Conservation (phyloP, 345 rosid genomes). For the thale cress (Arabidopsis thaliana) region DNA sequence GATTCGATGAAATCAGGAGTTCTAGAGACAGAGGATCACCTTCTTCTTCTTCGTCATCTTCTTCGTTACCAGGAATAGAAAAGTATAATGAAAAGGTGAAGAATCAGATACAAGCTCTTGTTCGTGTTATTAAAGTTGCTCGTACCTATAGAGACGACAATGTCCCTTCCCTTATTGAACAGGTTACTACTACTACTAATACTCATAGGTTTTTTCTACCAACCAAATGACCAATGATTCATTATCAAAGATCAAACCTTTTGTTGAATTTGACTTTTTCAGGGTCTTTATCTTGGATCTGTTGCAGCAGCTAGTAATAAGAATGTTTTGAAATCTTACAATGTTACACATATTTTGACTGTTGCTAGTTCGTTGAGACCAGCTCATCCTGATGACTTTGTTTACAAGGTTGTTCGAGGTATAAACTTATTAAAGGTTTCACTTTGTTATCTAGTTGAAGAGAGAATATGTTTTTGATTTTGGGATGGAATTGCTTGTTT, state of each 20-base stretch:
- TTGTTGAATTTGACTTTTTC: conserved; percentile 25
- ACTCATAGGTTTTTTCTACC: background rate
- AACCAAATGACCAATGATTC: background rate
- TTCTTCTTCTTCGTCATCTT: conserved; percentile 4
- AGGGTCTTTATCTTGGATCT: conserved; percentile 65
- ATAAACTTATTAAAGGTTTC: background rate
- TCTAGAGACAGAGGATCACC: conserved; percentile 26
- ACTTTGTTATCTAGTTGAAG: background rate
- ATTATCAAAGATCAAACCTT: background rate
- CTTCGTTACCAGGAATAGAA: conserved; percentile 43
- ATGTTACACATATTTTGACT: conserved; percentile 55
- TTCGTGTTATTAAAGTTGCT: conserved; percentile 50
- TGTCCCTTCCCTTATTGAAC: conserved; percentile 58
- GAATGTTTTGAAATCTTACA: conserved; percentile 49
- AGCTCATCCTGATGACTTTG: conserved; percentile 50
- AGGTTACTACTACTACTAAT: conserved; percentile 38
- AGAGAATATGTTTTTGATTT: background rate
- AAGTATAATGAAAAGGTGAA: conserved; percentile 48
- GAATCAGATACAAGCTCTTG: conserved; percentile 56
- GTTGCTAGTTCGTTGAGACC: conserved; percentile 52
- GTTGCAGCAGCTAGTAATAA: conserved; percentile 54
- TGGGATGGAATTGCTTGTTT: background rate
- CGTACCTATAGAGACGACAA: conserved; percentile 52
- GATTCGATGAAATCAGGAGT: conserved; percentile 31
- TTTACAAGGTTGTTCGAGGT: conserved; percentile 56